A percentile compares a stretch with the other conserved stretches of the same genome.
Conservation (phyloP, 352 stramenopile species). For the Phytophthora pinifolia region DNA sequence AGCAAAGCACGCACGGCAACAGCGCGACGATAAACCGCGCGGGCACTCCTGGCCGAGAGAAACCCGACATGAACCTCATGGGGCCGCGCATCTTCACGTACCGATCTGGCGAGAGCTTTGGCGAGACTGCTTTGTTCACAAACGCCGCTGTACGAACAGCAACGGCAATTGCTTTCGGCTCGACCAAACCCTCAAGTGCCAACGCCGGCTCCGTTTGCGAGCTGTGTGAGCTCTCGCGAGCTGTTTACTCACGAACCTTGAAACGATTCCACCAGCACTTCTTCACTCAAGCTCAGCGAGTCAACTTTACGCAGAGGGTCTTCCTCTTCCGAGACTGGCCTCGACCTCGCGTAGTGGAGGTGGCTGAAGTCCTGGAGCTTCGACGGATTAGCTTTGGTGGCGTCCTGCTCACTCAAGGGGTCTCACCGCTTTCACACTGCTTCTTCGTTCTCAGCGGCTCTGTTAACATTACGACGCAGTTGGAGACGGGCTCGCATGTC, state of each 20-base stretch:
- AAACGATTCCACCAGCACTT: constrained; percentile 47
- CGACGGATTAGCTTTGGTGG: constrained; percentile 47
- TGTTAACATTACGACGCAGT: constrained; percentile 35
- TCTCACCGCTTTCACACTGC: constrained; percentile 19
- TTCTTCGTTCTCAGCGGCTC: constrained; percentile 46
- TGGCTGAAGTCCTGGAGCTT: constrained; percentile 49
- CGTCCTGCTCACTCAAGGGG: constrained; percentile 31
- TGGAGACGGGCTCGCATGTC: constrained; percentile 11
- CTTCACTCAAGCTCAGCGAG: constrained; percentile 47
- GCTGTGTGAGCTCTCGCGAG: constrained; percentile 43
- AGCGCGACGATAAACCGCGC: constrained; percentile 1
- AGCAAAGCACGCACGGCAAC: constrained; percentile 4
- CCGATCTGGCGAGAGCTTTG: constrained; percentile 47
- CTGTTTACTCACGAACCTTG: constrained; percentile 53
- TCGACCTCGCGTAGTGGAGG: constrained; percentile 31
- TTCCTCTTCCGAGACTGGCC: constrained; percentile 53
- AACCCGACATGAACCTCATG: constrained; percentile 25
- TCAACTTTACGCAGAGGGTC: constrained; percentile 55
- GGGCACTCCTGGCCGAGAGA: constrained; percentile 10
- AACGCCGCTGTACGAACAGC: constrained; percentile 50
- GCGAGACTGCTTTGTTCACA: constrained; percentile 59
- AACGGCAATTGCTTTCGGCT: constrained; percentile 45
- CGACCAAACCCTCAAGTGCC: constrained; percentile 3
- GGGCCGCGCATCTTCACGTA: constrained; percentile 54
- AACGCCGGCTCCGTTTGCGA: constrained; percentile 34